These are phyloP conservation scores for Pseudocercospora vitis DNA, from an alignment of 2,329 filamentous ascomycete species.

Conservation along the genomic window DNA sequence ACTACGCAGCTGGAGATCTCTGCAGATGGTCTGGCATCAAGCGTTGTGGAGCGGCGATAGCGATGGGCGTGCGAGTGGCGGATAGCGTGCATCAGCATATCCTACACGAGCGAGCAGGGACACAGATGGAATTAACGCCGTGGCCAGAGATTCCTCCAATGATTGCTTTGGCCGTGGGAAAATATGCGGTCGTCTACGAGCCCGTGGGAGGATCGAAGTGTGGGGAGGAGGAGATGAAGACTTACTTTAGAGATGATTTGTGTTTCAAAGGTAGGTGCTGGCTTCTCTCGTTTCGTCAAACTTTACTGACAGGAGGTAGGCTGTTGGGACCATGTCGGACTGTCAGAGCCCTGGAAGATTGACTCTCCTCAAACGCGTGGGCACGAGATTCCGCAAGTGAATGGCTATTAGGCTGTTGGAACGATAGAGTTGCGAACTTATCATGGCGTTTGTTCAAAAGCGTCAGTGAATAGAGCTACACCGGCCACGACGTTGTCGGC, in stretches of 20 bases:
- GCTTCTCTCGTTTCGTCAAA: neutral
- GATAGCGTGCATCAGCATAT: constrained; percentile 67
- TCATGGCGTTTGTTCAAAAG: neutral
- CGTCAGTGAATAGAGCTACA: no score
- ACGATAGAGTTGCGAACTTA: no score
- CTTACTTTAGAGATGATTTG: constrained; percentile 21
- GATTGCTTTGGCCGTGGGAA: constrained; percentile 21
- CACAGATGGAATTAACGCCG: constrained; percentile 6
- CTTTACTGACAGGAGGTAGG: neutral
- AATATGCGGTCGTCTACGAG: constrained; percentile 20
- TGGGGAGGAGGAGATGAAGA: constrained; percentile 17
- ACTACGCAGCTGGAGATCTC: constrained; percentile 71
- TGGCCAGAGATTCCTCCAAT: constrained; percentile 18
- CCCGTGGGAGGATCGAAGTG: constrained; percentile 13
- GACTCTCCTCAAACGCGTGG: neutral
- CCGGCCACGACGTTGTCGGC: no score
- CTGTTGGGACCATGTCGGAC: constrained; percentile 19
- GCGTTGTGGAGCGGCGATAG: constrained; percentile 73
- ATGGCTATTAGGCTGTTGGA: neutral
- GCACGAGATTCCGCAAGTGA: neutral
- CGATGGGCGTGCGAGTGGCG: constrained; percentile 66
- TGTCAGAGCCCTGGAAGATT: constrained; percentile 10
- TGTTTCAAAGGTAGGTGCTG: constrained; percentile 13
- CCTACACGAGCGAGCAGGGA: constrained; percentile 41
- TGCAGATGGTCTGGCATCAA: constrained; percentile 75